Evolutionary conservation across 495 filamentous ascomycete species (phyloP).

Genomic region (Friedmanniomyces endolithicus): DNA sequence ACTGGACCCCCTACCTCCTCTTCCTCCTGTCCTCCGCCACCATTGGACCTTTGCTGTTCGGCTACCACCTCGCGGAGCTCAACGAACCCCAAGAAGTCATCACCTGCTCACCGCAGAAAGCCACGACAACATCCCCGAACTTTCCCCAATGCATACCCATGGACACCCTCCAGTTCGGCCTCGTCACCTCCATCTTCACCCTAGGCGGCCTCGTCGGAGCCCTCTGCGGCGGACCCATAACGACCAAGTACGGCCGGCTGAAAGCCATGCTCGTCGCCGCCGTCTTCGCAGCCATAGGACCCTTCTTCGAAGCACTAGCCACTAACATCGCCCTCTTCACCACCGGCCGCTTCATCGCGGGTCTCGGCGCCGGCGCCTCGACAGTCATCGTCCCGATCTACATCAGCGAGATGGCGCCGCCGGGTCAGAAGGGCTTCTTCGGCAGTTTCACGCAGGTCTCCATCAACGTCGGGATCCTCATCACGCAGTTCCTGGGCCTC

Average conservation of each 20-base stretch:
- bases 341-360: constrained; percentile 65
- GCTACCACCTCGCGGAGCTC: constrained; percentile 86
- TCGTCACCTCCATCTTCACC: constrained; percentile 82
- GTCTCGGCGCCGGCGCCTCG: constrained; percentile 71
- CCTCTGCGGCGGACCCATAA: constrained; percentile 58
- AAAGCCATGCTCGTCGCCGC: constrained; percentile 59
- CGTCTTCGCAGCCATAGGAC: constrained; percentile 62
- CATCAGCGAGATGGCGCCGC: constrained; percentile 81
- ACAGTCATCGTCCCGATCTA: constrained; percentile 95
- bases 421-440: constrained; percentile 65
- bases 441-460: constrained; percentile 87
- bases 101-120: constrained; percentile 54
- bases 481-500: constrained; percentile 71
- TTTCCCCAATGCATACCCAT: constrained; percentile 74
- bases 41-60: constrained; percentile 79
- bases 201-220: constrained; percentile 80
- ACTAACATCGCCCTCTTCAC: constrained; percentile 52
- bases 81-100: constrained; percentile 89
- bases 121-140: constrained; percentile 35
- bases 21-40: constrained; percentile 30
- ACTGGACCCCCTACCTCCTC: constrained; percentile 30
- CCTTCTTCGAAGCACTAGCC: constrained; percentile 58
- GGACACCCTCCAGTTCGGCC: constrained; percentile 60
- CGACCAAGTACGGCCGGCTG: constrained; percentile 59
- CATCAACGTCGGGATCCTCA: constrained; percentile 84